Base-by-base conservation (phyloP, 306 rosid species). In the Sindora glabra region DNA sequence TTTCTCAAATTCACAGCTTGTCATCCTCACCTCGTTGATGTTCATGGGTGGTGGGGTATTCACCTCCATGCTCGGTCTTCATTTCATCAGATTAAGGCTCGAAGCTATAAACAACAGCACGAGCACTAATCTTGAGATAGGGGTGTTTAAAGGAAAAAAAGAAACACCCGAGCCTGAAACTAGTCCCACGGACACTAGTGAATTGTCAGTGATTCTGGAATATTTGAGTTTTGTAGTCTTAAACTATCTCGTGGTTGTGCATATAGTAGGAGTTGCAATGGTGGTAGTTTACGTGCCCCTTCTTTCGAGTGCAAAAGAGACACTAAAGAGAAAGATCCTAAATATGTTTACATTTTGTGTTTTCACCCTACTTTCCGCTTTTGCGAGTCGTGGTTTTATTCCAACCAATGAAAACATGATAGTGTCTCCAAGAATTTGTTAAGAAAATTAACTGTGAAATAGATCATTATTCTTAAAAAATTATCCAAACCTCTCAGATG, bases 401-500 rank as follows among this genome's bases (percentile, higher is more conserved):
- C 95, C 90, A 2, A 86, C 90, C 9, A 86, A 79, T n/a, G 95
- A 86, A 17, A 86, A 83, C 76, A 81, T 83, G 95, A 7, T 78
- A n/a, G n/a, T 12, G 79, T 77, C 7, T 86, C 81, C 49, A 56
- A 52, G 5, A 45, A 56, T n/a, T n/a, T n/a, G n/a, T n/a, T n/a
- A n/a, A n/a, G n/a, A n/a, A n/a, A n/a, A n/a, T n/a, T n/a, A n/a
- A n/a, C n/a, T n/a, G n/a, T n/a, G n/a, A n/a, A n/a, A n/a, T n/a
- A n/a, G n/a, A n/a, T n/a, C n/a, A n/a, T n/a, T n/a, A n/a, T n/a
- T n/a, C n/a, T n/a, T n/a, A n/a, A n/a, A n/a, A n/a, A n/a, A n/a
- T n/a, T n/a, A n/a, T n/a, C n/a, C n/a, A n/a, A n/a, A n/a, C n/a
- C n/a, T n/a, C n/a, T n/a, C n/a, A n/a, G n/a, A n/a, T n/a, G n/a